Conservation (phyloP, 2,329 filamentous ascomycete species). For the Diaporthe capsici region DNA sequence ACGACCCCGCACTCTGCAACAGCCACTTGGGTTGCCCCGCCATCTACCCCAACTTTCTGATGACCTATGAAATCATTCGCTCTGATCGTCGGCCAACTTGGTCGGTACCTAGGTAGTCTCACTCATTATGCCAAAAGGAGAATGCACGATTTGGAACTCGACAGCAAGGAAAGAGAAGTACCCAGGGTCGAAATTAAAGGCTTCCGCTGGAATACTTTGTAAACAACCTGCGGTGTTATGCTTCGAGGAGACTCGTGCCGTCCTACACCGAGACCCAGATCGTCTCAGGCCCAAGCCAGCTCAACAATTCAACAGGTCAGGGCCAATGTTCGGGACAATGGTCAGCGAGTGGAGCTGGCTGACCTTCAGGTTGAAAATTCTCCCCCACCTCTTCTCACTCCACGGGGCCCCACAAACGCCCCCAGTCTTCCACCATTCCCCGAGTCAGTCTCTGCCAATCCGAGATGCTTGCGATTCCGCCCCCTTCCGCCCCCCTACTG, state of each 20-base stretch:
- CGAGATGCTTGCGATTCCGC: background rate
- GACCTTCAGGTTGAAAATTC: background rate
- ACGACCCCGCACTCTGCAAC: slow-evolving; percentile 21
- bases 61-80: slow-evolving; percentile 27
- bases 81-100: background rate
- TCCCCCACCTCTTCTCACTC: background rate
- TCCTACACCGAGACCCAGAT: slow-evolving; percentile 5
- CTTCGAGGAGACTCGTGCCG: background rate
- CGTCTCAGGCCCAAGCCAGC: background rate
- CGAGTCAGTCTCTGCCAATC: slow-evolving; percentile 25
- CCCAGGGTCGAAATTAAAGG: background rate
- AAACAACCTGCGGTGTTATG: background rate
- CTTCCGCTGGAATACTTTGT: background rate
- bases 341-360: slow-evolving; percentile 22
- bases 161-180: background rate
- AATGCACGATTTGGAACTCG: background rate
- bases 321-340: slow-evolving; percentile 24
- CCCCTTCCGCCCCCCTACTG: background rate
- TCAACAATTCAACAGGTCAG: background rate
- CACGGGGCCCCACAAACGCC: slow-evolving; percentile 20
- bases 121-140: background rate
- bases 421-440: background rate
- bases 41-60: slow-evolving; percentile 25
- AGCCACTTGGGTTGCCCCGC: slow-evolving; percentile 22
- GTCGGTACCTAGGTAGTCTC: slow-evolving; percentile 4